These are phyloP conservation scores for Scheffersomyces titani DNA, from an alignment of 1,139 yeast species.

Conservation along the genomic window DNA sequence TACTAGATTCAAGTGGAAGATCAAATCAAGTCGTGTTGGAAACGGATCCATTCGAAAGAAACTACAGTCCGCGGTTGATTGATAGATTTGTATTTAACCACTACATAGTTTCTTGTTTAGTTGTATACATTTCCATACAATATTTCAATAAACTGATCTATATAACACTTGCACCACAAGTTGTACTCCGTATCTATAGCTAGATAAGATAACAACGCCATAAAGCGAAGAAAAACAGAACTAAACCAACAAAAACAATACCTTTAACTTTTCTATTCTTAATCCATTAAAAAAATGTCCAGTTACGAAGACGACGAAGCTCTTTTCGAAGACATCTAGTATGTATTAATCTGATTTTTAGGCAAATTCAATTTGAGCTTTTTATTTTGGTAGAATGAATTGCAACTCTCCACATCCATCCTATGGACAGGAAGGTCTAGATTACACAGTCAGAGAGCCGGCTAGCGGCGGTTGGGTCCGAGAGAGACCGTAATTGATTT, in stretches of 20 bases:
- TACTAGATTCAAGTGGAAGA: not conserved
- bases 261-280: not conserved
- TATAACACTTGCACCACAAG: not conserved
- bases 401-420: not conserved
- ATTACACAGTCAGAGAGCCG: not conserved
- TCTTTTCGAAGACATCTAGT: conserved; percentile 74
- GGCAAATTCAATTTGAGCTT: not conserved
- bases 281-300: conserved; percentile 41
- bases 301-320: conserved; percentile 83
- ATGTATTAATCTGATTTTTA: conserved; percentile 14
- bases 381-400: not conserved
- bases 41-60: not conserved
- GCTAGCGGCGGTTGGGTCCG: not conserved
- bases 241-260: not conserved
- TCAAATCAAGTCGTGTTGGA: not conserved
- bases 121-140: conserved; percentile 18
- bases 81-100: conserved; percentile 4
- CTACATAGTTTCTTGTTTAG: conserved; percentile 20
- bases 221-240: not conserved
- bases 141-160: conserved; percentile 18
- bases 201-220: conserved; percentile 2
- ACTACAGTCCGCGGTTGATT: not conserved
- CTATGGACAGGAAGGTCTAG: not conserved
- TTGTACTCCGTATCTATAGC: conserved; percentile 13
- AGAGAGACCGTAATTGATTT: not conserved